Percentiles rank a stretch among this genome's conserved stretches.
phyloP scores from a whole-genome alignment of 345 rosid species.

The Conringia planisiliqua region DNA sequence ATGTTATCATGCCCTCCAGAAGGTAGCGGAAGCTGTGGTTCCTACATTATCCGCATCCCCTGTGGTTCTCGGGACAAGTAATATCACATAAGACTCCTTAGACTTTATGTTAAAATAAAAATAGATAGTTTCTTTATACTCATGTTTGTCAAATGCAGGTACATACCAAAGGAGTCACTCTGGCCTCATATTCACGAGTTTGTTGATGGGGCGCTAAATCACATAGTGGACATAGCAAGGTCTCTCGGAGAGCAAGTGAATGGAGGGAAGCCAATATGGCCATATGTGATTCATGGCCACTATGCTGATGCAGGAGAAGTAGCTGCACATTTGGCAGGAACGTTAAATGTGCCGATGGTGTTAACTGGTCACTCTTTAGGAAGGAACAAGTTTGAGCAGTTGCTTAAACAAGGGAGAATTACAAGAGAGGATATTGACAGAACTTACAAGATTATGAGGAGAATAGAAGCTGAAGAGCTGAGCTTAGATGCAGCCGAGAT shows the following conservation, averaged over 20 bases:
- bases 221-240: constrained; percentile 86
- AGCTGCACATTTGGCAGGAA: constrained; percentile 89
- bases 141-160: constrained; percentile 13
- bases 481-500: constrained; percentile 94
- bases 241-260: constrained; percentile 80
- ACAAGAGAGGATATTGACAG: constrained; percentile 85
- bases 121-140: constrained; percentile 7
- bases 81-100: constrained; percentile 51
- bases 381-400: constrained; percentile 93
- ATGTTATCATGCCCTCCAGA: constrained; percentile 73
- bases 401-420: constrained; percentile 86
- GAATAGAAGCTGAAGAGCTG: constrained; percentile 94
- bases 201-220: constrained; percentile 90
- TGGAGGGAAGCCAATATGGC: constrained; percentile 82
- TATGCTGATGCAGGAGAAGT: constrained; percentile 97
- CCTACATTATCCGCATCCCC: constrained; percentile 91
- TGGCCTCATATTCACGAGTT: constrained; percentile 96
- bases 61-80: constrained; percentile 87
- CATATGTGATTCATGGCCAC: constrained; percentile 92
- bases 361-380: constrained; percentile 97
- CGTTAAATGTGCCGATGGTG: constrained; percentile 96
- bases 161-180: constrained; percentile 60
- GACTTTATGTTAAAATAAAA: neutral
- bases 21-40: constrained; percentile 62
- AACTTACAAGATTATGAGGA: constrained; percentile 89